Base-by-base conservation (phyloP, 805 yeast genomes). In the Kluyveromyces starmeri region DNA sequence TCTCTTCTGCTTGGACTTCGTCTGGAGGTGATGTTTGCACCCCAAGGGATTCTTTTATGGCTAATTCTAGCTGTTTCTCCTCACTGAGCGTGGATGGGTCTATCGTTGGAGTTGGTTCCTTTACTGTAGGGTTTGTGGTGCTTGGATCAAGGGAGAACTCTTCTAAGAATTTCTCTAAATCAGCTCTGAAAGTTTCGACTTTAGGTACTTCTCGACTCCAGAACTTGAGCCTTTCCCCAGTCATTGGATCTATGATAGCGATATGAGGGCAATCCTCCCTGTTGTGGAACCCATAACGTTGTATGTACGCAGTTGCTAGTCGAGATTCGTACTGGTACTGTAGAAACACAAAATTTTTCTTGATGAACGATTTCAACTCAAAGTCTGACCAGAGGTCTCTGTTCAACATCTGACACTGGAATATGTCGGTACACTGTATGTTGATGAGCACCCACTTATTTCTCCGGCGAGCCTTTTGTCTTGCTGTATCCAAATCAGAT, bases 191-290 rank as follows among this genome's bases (percentile, higher is more conserved):
- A 13, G 59, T 64, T 4, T 68, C 67, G 1, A 70, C 64, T 13
- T 62, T 61, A 0, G 94, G 94, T 1, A 75, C 78, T 20, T 58
- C 60, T 1, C 71, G 73, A n/a, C 67, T 62, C 95, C 96, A 92
- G 35, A 67, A 67, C 45, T 71, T 70, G 37, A 85, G 71, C 40
- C 94, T 68, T 58, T 92, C 99, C 15, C 97, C 97, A 0, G 98
- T 92, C 54, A 88, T 75, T 2, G 98, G 96, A 51, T 92, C 99
- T 32, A 92, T 55, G 25, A 92, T 83, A 1, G 96, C 83, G 27
- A 92, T 77, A 54, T 92, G 96, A 1, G 99, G 99, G 53, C 63
- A 80, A 15, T 47, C 48, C 22, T 53, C 55, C 19, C 40, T 47
- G 22, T 69, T 71, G 2, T 65, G 59, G 29, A 83, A 68, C 3